Base-by-base conservation (phyloP, 768 basidiomycete species). In the Serendipita sp. region DNA sequence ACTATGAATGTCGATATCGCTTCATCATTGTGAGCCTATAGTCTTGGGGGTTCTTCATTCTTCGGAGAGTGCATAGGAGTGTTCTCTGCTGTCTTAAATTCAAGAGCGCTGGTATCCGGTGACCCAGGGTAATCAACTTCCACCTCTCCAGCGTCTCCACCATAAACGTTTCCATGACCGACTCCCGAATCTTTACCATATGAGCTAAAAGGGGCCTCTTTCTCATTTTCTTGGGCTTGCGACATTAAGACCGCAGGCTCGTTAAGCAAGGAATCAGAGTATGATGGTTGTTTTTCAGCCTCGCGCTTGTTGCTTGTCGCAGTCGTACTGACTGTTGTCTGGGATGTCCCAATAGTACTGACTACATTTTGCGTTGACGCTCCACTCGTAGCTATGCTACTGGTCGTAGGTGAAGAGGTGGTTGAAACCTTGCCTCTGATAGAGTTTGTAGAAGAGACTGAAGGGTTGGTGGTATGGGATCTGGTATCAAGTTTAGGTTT, bases 191-290 rank as follows among this genome's bases (percentile, higher is more conserved):
- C 18, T 13, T 13, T 18, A 46, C 13, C 45, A 46, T 46, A 46
- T 46, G 45, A 13, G 45, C 45, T 46, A 46, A 46, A 46, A 30
- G 53, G 53, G 11, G 32, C 53, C 32, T 54, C 53, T 15, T 54
- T 28, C 11, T 60, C 56, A 37, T 60, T n/a, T 11, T 10, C 37
- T 38, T 60, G 56, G 8, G 56, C 37, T 18, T 60, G 56, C 5
- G 18, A 60, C 56, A 60, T 60, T 10, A 60, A 35, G 8, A 60
- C 56, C 8, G 56, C 56, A 30, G 56, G 56, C 28, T 60, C 56
- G 28, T n/a, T 4, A 10, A 60, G 35, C 10, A 60, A 30, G 28
- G 56, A 60, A 30, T 60, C 56, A 32, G 56, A 60, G 34, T 60
- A 60, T 34, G 56, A 60, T n/a, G 48, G 48, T 30, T 30, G 28